Conservation (phyloP, 2,329 filamentous ascomycete species). For the Cladosporium oxysporum region DNA sequence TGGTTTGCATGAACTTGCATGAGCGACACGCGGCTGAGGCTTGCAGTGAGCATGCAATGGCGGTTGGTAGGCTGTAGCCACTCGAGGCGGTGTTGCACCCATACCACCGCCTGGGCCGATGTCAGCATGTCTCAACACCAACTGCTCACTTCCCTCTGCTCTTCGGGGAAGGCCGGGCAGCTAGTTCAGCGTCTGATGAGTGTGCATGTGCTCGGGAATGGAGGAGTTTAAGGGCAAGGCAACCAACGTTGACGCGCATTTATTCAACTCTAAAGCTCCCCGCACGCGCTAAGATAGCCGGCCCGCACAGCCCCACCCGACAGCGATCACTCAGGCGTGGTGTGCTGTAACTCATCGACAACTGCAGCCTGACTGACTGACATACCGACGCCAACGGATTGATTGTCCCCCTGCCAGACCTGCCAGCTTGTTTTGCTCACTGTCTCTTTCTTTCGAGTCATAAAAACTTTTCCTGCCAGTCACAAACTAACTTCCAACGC, state of each 20-base stretch:
- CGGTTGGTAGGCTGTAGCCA: not conserved
- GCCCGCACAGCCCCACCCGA: constrained; percentile 3
- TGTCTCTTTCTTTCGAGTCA: not conserved
- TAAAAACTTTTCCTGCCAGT: not conserved
- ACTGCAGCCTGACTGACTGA: constrained; percentile 8
- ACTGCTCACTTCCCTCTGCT: not conserved
- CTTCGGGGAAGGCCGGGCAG: not conserved
- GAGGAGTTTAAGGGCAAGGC: not conserved
- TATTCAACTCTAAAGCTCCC: constrained; percentile 3
- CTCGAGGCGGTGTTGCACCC: not conserved
- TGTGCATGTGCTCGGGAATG: not conserved
- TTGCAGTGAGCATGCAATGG: constrained; percentile 1
- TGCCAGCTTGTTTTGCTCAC: not conserved
- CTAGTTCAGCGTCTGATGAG: not conserved
- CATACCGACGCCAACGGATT: not conserved
- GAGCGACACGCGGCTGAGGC: constrained; percentile 19
- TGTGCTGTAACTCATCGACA: constrained; percentile 1
- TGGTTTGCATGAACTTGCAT: constrained; percentile 10
- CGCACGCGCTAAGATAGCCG: not conserved
- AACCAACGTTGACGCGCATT: not conserved
- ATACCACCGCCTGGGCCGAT: not conserved
- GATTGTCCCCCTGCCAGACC: not conserved
- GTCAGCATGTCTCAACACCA: not conserved
- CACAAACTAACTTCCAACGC: not conserved
- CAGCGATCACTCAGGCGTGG: constrained; percentile 8